Evolutionary conservation across 2,329 filamentous ascomycete species (phyloP).

Genomic region (Claviceps humidiphila): DNA sequence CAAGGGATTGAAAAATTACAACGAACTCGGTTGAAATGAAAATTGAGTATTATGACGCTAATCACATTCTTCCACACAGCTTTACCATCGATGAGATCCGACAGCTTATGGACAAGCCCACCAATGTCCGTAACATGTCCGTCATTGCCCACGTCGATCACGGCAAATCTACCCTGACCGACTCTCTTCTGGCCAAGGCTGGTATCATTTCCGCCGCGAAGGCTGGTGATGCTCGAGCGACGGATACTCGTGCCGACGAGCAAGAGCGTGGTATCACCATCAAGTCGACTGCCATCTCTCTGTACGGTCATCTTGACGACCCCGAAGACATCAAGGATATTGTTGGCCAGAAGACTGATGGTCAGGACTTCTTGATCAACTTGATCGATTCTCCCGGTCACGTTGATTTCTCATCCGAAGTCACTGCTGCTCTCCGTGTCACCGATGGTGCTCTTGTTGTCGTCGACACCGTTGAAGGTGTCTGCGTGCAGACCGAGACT

Average conservation of each 20-base stretch:
- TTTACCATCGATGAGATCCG: conserved; percentile 97
- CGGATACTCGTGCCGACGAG: conserved; percentile 93
- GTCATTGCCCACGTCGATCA: conserved; percentile 99
- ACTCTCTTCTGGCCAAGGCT: conserved; percentile 96
- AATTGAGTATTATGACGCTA: background rate
- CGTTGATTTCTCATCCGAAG: conserved; percentile 99
- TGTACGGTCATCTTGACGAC: conserved; percentile 74
- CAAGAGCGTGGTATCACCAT: conserved; percentile 99
- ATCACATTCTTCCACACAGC: conserved; percentile 36
- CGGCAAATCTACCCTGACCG: conserved; percentile 99
- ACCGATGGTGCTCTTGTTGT: conserved; percentile 99
- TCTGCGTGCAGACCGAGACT: conserved; percentile 99
- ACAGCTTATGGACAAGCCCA: conserved; percentile 64
- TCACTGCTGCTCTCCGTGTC: conserved; percentile 98
- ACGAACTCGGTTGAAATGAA: no score
- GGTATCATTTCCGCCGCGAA: conserved; percentile 99
- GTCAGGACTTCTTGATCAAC: conserved; percentile 99
- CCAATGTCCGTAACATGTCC: conserved; percentile 87
- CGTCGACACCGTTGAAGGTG: conserved; percentile 99
- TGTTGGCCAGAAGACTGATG: conserved; percentile 71
- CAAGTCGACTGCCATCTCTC: conserved; percentile 99
- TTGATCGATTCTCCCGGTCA: conserved; percentile 99
- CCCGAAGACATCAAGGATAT: conserved; percentile 92
- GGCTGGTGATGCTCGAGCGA: conserved; percentile 90
- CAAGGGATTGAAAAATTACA: no score